These are phyloP conservation scores for Austroboletus niveus DNA, from an alignment of 1,284 basidiomycete species.

Conservation along the genomic window DNA sequence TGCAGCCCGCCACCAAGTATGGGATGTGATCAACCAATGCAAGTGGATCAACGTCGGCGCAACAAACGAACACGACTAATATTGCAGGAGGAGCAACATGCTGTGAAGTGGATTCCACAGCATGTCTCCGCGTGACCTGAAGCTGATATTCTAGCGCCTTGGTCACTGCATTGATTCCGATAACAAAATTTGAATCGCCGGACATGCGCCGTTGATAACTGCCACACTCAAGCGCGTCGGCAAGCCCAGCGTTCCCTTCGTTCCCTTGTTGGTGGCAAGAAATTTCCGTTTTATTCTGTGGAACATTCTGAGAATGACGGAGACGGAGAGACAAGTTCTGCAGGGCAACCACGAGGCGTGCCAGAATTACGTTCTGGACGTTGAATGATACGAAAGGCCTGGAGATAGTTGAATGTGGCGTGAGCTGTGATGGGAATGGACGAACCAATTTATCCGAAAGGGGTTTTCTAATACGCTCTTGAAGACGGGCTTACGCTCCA, in stretches of 20 bases:
- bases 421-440: slow-evolving; percentile 2
- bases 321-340: slow-evolving; percentile 25
- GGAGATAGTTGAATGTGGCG: slow-evolving; percentile 4
- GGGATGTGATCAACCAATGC: slow-evolving; percentile 70
- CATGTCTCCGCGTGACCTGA: slow-evolving; percentile 32
- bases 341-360: slow-evolving; percentile 46
- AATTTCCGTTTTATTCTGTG: slow-evolving; percentile 4
- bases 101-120: slow-evolving; percentile 10
- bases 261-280: neutral
- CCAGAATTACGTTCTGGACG: slow-evolving; percentile 59
- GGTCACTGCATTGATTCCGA: slow-evolving; percentile 83
- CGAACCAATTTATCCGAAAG: slow-evolving; percentile 66
- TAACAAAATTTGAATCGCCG: slow-evolving; percentile 42
- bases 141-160: slow-evolving; percentile 68
- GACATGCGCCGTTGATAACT: neutral
- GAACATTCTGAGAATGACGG: slow-evolving; percentile 6
- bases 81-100: slow-evolving; percentile 23
- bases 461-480: slow-evolving; percentile 71
- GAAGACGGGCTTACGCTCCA: slow-evolving; percentile 56
- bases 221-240: slow-evolving; percentile 5
- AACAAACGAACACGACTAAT: slow-evolving; percentile 64
- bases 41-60: slow-evolving; percentile 70
- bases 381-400: slow-evolving; percentile 69
- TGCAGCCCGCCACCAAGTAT: slow-evolving; percentile 69
- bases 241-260: neutral